Base-by-base conservation (phyloP, 495 filamentous ascomycete species). In the Beverwykella pulmonaria region DNA sequence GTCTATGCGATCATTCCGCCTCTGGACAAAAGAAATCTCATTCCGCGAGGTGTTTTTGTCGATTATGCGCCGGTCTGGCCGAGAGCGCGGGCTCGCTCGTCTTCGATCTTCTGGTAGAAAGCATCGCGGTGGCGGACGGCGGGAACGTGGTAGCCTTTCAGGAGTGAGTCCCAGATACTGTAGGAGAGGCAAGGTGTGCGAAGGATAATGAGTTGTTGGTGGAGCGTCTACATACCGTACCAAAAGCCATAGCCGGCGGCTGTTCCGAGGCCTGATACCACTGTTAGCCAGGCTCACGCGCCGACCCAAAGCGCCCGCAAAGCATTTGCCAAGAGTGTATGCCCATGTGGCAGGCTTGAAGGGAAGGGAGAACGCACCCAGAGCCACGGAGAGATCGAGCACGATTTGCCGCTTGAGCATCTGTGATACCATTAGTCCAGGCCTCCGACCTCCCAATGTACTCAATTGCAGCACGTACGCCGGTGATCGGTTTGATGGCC, bases 41-140 rank as follows among this genome's bases (percentile, higher is more conserved):
- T 52, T 32, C 22, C 34, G 23, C 19, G 32, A 12, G 53, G 50
- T 39, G 41, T 27, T 10, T 10, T 50, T 19, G 39, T 63, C n/a
- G n/a, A n/a, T 63, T 74, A 76, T 58, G 20, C 25, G 48, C 48
- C 25, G 48, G 71, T 54, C 63, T 80, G 74, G 36, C 76, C 77
- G 9, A 81, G 52, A 47, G 71, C 73, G 30, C 60, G 65, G 50
- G 84, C 85, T 72, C 88, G 82, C 77, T 89, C 80, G 69, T 86
- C 82, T 79, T 93, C 90, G 52, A 93, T 79, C 77, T 88, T 90
- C 71, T 83, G 79, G 82, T 93, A 92, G 83, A 84, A 91, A 60
- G 76, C 61, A 78, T 93, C 90, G 72, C 90, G 90, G 76, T 80
- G 82, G 73, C 89, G 89, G 73, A 90, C 86, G 53, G 83, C 82